Evolutionary conservation across 202 grass and related monocot species (phyloP).

Genomic region (Digitaria exilis): DNA sequence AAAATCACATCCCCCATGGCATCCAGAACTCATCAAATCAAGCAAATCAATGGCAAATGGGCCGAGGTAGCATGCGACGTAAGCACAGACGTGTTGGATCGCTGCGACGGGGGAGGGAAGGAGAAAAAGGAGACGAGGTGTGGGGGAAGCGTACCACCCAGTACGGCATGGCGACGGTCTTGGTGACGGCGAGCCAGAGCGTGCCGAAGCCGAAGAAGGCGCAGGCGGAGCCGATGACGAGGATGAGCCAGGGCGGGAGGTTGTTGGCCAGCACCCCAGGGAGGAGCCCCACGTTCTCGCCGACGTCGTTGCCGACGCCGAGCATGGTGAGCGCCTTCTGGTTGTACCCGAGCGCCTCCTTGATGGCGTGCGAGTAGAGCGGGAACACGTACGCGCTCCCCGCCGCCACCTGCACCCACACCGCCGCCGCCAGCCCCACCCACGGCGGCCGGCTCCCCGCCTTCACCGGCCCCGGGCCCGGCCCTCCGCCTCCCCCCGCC

Average conservation of each 20-base stretch:
- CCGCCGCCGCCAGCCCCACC: constrained; percentile 87
- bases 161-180: constrained; percentile 75
- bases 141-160: constrained; percentile 60
- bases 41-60: background rate
- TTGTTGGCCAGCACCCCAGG: constrained; percentile 83
- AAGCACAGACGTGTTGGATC: background rate
- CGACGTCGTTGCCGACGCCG: constrained; percentile 86
- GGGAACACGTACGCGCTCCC: constrained; percentile 84
- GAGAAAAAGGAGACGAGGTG: background rate
- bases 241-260: constrained; percentile 74
- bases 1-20: no score
- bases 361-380: constrained; percentile 81
- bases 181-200: constrained; percentile 79
- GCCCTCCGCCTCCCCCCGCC: constrained; percentile 11
- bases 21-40: background rate
- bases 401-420: constrained; percentile 96
- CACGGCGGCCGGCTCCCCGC: constrained; percentile 84
- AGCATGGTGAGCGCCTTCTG: constrained; percentile 84
- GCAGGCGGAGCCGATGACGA: constrained; percentile 70
- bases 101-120: background rate
- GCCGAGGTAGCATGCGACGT: constrained; percentile 1
- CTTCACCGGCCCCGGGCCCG: constrained; percentile 54
- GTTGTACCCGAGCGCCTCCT: constrained; percentile 63
- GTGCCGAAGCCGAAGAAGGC: constrained; percentile 85
- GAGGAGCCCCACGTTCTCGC: constrained; percentile 85